A percentile compares a stretch with the other conserved stretches of the same genome.
Conservation (phyloP, 2,329 filamentous ascomycete genomes). For the Thermoascus crustaceus region DNA sequence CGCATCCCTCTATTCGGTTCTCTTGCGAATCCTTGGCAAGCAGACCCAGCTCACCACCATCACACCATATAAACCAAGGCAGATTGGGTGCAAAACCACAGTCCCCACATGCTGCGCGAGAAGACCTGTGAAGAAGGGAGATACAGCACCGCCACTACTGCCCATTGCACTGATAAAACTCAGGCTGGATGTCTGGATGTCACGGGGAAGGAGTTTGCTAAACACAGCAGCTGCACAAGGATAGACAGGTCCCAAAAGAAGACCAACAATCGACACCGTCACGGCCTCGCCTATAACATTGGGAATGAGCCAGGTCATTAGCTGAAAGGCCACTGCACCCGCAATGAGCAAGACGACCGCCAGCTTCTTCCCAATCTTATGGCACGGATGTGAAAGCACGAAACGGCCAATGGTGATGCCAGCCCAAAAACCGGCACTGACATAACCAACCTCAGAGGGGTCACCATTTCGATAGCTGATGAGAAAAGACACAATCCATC, state of each 20-base stretch:
- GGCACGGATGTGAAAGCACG: conserved; percentile 57
- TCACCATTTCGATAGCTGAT: conserved; percentile 64
- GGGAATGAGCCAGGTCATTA: conserved; percentile 71
- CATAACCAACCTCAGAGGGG: conserved; percentile 66
- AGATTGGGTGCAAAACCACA: conserved; percentile 47
- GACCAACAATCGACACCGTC: conserved; percentile 59
- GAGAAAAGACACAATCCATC: conserved; percentile 81
- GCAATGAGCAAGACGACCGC: conserved; percentile 57
- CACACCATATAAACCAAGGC: conserved; percentile 45
- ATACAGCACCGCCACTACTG: conserved; percentile 34
- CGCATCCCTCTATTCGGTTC: conserved; percentile 34
- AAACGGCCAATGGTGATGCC: conserved; percentile 73
- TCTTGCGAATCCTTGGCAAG: conserved; percentile 44
- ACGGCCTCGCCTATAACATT: conserved; percentile 65
- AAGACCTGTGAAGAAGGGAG: conserved; percentile 42
- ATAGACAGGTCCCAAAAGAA: conserved; percentile 71
- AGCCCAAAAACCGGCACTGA: conserved; percentile 60
- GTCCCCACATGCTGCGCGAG: conserved; percentile 40
- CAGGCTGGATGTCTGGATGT: conserved; percentile 33
- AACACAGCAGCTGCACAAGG: conserved; percentile 51
- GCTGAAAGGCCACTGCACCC: conserved; percentile 58
- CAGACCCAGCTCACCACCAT: conserved; percentile 48
- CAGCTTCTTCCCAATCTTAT: conserved; percentile 59
- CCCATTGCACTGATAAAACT: conserved; percentile 34
- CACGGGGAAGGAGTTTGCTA: conserved; percentile 23